These are phyloP conservation scores for Suhomyces coccinellae DNA, from an alignment of 1,139 yeast genomes.

Conservation along the genomic window DNA sequence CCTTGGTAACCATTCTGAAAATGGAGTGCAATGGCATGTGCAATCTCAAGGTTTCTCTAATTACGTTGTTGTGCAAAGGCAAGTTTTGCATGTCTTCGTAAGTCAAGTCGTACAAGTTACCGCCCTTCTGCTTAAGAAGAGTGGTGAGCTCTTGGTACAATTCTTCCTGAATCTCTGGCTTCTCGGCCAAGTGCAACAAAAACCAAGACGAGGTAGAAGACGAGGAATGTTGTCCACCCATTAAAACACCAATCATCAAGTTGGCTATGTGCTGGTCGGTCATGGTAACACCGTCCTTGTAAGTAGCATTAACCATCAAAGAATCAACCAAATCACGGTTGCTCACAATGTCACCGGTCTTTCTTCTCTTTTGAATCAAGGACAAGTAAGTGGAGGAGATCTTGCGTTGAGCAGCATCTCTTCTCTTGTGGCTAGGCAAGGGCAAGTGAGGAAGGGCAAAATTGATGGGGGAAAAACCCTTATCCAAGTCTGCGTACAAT, in stretches of 20 bases:
- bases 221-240: conserved; percentile 99
- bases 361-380: conserved; percentile 73
- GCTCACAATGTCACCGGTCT: conserved; percentile 66
- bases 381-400: conserved; percentile 80
- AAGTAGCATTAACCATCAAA: conserved; percentile 75
- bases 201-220: conserved; percentile 97
- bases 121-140: conserved; percentile 52
- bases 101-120: conserved; percentile 53
- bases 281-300: conserved; percentile 92
- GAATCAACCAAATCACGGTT: conserved; percentile 89
- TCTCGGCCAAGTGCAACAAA: conserved; percentile 83
- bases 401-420: conserved; percentile 85
- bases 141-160: conserved; percentile 69
- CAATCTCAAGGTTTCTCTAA: conserved; percentile 91
- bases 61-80: conserved; percentile 77
- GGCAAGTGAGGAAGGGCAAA: conserved; percentile 95
- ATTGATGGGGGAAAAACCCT: conserved; percentile 94
- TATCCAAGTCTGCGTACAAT: conserved; percentile 87
- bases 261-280: conserved; percentile 94
- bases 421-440: conserved; percentile 75
- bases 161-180: conserved; percentile 80
- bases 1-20: conserved; percentile 84
- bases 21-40: conserved; percentile 96
- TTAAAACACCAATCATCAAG: conserved; percentile 87
- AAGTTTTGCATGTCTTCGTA: conserved; percentile 82